phyloP scores from a whole-genome alignment of 495 filamentous ascomycete genomes.

The Penicillium pancosmium region DNA sequence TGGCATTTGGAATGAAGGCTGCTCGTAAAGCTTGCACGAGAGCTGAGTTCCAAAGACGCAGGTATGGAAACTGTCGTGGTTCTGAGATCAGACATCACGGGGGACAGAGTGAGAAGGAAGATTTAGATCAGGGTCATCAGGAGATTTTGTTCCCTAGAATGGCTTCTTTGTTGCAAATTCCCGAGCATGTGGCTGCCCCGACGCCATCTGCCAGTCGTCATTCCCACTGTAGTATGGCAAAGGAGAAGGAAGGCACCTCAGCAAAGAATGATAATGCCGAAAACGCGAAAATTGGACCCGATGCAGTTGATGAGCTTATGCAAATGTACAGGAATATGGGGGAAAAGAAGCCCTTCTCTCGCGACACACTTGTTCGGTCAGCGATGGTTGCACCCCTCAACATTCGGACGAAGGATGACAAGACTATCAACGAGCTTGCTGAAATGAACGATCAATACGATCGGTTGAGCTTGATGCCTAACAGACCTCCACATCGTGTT shows the following conservation, averaged over 20 bases:
- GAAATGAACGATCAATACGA: background rate
- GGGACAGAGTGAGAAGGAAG: background rate
- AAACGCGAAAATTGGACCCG: background rate
- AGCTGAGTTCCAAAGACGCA: conserved; percentile 8
- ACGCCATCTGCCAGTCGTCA: no score
- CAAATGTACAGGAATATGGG: conserved; percentile 14
- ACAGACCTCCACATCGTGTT: background rate
- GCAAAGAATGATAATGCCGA: background rate
- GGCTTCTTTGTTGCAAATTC: no score
- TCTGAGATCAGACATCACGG: background rate
- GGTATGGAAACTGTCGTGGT: background rate
- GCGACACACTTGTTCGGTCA: conserved; percentile 4
- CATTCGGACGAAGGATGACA: background rate
- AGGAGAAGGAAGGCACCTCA: no score
- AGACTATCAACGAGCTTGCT: background rate
- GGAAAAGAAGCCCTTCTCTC: conserved; percentile 9
- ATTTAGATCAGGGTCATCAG: no score
- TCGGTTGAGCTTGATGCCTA: background rate
- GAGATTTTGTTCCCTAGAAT: no score
- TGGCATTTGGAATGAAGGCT: conserved; percentile 28
- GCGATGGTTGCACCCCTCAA: conserved; percentile 5
- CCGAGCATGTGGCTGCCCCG: no score
- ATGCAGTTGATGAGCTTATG: conserved; percentile 11
- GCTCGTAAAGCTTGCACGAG: conserved; percentile 28
- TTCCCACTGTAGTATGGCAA: no score